Base-by-base conservation (phyloP, 768 basidiomycete species). In the Sarcodon sp. region DNA sequence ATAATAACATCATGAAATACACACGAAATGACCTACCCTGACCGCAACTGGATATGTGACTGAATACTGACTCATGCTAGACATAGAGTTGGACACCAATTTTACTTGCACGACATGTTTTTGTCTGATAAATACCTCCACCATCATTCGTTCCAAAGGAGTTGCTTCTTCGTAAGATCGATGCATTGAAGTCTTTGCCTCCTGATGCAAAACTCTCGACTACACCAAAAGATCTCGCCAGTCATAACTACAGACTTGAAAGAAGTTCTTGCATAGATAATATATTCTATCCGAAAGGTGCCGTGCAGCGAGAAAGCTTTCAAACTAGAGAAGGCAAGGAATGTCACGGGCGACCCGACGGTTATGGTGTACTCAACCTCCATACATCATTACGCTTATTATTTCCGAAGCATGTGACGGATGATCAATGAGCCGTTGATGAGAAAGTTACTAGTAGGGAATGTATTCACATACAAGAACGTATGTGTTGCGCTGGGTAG, bases 391-490 rank as follows among this genome's bases (percentile, higher is more conserved):
- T 41, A 13, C 8, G 27, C 27, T 18, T 16, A 13, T 8, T 41
- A 13, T 9, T 27, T 9, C 27, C 4, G n/a, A 52, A 79, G 78
- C 63, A 58, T 45, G 45, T 80, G 32, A 74, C 76, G 21, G 53
- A 63, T 2, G 69, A 79, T 56, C 76, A 75, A 51, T 81, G 78
- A 79, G 71, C 66, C 8, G 76, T 80, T 71, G 50, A 57, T 67
- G 4, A 55, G 61, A 36, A 69, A 62, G 1, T 74, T 80, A 21
- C 78, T 77, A 0, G 52, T 44, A 0, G 77, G 78, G 1, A 71
- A 66, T 37, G 73, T 81, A 1, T 68, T 69, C 16, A 80, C 77
- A 1, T 80, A 80, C 53, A 78, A 77, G 50, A 66, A 70, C 21
- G 27, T 41, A 15, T 13, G 39, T 27, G 13, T 8, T 13, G 39